Conservation (phyloP, 257 asterid genomes). For the Lavandula angustifolia region DNA sequence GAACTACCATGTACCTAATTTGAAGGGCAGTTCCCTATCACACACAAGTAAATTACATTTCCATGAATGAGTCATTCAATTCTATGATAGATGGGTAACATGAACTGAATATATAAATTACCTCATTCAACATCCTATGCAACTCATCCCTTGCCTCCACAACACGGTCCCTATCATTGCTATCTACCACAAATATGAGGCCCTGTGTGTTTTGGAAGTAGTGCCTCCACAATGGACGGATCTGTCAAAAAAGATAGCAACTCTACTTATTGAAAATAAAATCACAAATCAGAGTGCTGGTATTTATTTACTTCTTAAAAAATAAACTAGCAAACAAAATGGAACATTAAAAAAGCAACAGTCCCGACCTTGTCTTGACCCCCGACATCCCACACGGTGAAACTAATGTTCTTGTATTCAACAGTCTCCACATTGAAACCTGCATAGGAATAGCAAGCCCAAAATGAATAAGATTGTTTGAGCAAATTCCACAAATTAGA, state of each 20-base stretch:
- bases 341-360: background rate
- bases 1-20: no score
- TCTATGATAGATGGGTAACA: background rate
- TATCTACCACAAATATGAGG: conserved; percentile 85
- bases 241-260: conserved; percentile 40
- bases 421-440: conserved; percentile 93
- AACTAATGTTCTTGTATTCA: conserved; percentile 87
- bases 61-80: background rate
- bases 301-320: background rate
- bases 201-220: conserved; percentile 95
- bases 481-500: background rate
- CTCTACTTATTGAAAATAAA: background rate
- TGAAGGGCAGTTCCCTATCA: background rate
- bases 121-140: conserved; percentile 95
- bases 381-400: conserved; percentile 94
- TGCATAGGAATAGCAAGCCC: conserved; percentile 30
- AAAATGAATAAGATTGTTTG: conserved; percentile 7
- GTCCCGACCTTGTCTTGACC: conserved; percentile 83
- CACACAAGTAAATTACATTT: background rate
- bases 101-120: conserved; percentile 22
- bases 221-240: conserved; percentile 97
- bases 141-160: conserved; percentile 89
- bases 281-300: background rate
- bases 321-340: conserved; percentile 3
- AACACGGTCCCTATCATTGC: conserved; percentile 85